Evolutionary conservation across 2,329 filamentous ascomycete genomes (phyloP).

Genomic region (Cordyceps pruinosa): DNA sequence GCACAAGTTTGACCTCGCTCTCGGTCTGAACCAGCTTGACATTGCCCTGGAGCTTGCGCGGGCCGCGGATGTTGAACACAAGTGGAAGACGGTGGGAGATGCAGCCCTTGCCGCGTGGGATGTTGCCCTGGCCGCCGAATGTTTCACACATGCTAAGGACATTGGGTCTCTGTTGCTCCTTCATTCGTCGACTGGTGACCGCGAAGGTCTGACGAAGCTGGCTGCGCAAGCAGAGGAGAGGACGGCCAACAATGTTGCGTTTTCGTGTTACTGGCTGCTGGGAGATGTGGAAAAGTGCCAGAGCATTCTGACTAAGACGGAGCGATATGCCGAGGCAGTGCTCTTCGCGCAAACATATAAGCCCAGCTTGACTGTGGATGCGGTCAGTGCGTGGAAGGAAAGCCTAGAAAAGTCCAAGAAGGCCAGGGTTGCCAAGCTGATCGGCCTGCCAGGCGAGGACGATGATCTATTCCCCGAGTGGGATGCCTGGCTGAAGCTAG

Average conservation of each 20-base stretch:
- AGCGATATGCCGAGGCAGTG: slow-evolving; percentile 75
- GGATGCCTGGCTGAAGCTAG: slow-evolving; percentile 81
- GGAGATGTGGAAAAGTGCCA: slow-evolving; percentile 78
- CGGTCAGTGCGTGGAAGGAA: slow-evolving; percentile 76
- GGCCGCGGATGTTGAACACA: slow-evolving; percentile 82
- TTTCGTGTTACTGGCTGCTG: slow-evolving; percentile 82
- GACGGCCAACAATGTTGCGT: slow-evolving; percentile 86
- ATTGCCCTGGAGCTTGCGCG: slow-evolving; percentile 80
- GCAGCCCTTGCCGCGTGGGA: slow-evolving; percentile 84
- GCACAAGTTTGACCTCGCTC: slow-evolving; percentile 90
- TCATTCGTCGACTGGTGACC: slow-evolving; percentile 78
- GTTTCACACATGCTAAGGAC: slow-evolving; percentile 86
- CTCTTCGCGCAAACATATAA: slow-evolving; percentile 95
- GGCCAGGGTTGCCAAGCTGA: slow-evolving; percentile 71
- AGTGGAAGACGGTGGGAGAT: slow-evolving; percentile 97
- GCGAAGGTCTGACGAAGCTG: slow-evolving; percentile 64
- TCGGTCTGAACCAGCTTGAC: slow-evolving; percentile 74
- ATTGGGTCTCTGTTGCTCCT: slow-evolving; percentile 82
- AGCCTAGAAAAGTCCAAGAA: slow-evolving; percentile 79
- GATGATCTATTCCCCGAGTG: slow-evolving; percentile 93
- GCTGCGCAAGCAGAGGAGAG: slow-evolving; percentile 67
- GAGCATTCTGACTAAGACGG: slow-evolving; percentile 70
- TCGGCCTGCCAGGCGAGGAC: slow-evolving; percentile 76
- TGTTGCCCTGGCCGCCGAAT: slow-evolving; percentile 80
- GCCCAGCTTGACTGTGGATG: slow-evolving; percentile 62